Percentiles rank a stretch among this genome's conserved stretches.
Evolutionary conservation across 2,329 filamentous ascomycete genomes (phyloP).

Genomic region (Thelonectria discophora): DNA sequence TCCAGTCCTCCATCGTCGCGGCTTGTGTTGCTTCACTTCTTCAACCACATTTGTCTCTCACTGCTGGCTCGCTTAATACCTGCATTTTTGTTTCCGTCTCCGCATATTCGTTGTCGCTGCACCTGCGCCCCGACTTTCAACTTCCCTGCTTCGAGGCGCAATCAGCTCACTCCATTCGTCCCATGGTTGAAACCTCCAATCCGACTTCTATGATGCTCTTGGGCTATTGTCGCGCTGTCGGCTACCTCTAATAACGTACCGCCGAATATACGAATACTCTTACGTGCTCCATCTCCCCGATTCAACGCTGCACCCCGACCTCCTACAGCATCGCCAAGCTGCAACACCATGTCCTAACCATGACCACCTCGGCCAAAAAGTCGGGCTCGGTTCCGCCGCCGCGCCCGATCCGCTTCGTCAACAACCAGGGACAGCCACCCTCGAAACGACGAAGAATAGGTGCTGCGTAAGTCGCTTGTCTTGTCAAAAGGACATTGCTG

Average conservation of each 20-base stretch:
- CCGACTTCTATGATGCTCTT: constrained; percentile 35
- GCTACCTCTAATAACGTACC: constrained; percentile 28
- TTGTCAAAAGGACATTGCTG: constrained; percentile 12
- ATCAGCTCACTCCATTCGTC: constrained; percentile 31
- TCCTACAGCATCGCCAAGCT: not conserved
- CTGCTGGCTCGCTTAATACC: not conserved
- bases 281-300: constrained; percentile 24
- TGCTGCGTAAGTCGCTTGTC: constrained; percentile 69
- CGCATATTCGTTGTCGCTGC: not conserved
- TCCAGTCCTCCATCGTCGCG: not conserved
- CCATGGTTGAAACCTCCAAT: constrained; percentile 28
- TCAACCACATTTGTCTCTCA: not conserved
- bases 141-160: not conserved
- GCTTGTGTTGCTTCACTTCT: not conserved
- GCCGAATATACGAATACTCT: constrained; percentile 2
- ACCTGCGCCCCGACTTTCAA: not conserved
- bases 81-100: not conserved
- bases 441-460: constrained; percentile 82
- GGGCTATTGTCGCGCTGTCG: constrained; percentile 31
- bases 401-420: constrained; percentile 80
- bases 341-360: constrained; percentile 52
- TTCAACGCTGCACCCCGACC: constrained; percentile 18
- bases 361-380: constrained; percentile 57
- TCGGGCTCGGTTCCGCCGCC: constrained; percentile 53
- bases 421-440: constrained; percentile 82